A percentile compares a stretch with the other conserved stretches of the same genome.
Conservation (phyloP, 345 rosid species). For the Reutealis trisperma region DNA sequence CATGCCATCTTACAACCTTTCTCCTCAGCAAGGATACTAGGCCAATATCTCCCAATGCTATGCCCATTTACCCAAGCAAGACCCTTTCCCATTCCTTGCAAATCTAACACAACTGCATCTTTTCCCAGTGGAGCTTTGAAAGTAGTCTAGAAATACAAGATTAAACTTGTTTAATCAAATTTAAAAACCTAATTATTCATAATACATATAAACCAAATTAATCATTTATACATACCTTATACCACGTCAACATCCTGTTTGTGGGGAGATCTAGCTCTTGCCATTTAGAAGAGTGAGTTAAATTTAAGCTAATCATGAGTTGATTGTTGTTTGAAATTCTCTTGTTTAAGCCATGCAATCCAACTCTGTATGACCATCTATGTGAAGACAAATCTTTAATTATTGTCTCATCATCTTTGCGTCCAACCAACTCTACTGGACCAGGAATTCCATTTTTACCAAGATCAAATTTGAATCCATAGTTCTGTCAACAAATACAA, state of each 20-base stretch:
- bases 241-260: constrained; percentile 25
- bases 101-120: constrained; percentile 20
- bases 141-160: not conserved
- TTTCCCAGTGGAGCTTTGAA: constrained; percentile 24
- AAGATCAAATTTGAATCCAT: constrained; percentile 13
- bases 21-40: constrained; percentile 15
- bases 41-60: constrained; percentile 28
- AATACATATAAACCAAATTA: too few relatives aligned
- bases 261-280: not conserved
- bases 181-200: not conserved
- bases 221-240: constrained; percentile 1
- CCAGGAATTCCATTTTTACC: constrained; percentile 10
- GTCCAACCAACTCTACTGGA: constrained; percentile 23
- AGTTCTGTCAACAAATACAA: not conserved
- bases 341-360: constrained; percentile 11
- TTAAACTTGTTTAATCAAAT: not conserved
- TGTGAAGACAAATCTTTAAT: constrained; percentile 19
- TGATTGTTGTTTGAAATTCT: too few relatives aligned
- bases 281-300: not conserved
- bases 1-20: constrained; percentile 12
- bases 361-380: constrained; percentile 22
- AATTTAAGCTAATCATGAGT: not conserved
- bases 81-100: constrained; percentile 25
- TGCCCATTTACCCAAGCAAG: constrained; percentile 28
- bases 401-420: constrained; percentile 8